A percentile compares a stretch with the other conserved stretches of the same genome.
phyloP scores from a whole-genome alignment of 1,284 basidiomycete genomes.

The Papiliotrema laurentii region DNA sequence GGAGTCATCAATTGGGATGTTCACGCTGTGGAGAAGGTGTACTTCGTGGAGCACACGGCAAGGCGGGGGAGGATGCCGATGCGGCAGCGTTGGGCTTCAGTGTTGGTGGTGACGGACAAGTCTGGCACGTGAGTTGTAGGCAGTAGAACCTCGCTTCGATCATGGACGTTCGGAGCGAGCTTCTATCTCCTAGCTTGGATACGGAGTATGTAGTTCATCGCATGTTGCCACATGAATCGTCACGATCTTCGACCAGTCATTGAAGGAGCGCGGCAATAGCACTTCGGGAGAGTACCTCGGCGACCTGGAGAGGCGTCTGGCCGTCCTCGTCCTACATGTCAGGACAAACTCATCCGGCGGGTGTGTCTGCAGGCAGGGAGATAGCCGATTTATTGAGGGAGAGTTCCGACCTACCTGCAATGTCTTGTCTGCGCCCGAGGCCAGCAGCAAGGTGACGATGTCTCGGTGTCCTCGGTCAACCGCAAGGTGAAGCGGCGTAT shows the following conservation, averaged over 20 bases:
- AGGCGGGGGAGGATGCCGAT: neutral
- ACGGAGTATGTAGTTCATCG: no score
- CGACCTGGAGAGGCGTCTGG: conserved; percentile 34
- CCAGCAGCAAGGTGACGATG: conserved; percentile 60
- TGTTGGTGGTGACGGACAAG: no score
- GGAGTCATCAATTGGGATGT: conserved; percentile 10
- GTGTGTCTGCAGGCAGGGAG: no score
- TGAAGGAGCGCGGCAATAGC: conserved; percentile 25
- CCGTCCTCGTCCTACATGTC: conserved; percentile 36
- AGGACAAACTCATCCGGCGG: neutral
- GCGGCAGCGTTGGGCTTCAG: no score
- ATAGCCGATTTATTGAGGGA: no score
- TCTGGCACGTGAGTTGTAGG: no score
- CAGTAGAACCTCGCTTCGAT: no score
- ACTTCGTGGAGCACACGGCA: neutral
- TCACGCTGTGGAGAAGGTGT: conserved; percentile 6
- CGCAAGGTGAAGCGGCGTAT: conserved; percentile 77
- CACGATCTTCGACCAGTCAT: no score
- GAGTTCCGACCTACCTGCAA: conserved; percentile 54
- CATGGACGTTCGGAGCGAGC: no score
- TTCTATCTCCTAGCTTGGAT: no score
- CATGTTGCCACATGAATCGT: no score
- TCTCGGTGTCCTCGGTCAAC: conserved; percentile 67
- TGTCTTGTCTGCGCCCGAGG: conserved; percentile 59
- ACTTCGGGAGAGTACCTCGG: conserved; percentile 21